These are phyloP conservation scores for Hirsutella rhossiliensis DNA, from an alignment of 2,329 filamentous ascomycete species.

Conservation along the genomic window DNA sequence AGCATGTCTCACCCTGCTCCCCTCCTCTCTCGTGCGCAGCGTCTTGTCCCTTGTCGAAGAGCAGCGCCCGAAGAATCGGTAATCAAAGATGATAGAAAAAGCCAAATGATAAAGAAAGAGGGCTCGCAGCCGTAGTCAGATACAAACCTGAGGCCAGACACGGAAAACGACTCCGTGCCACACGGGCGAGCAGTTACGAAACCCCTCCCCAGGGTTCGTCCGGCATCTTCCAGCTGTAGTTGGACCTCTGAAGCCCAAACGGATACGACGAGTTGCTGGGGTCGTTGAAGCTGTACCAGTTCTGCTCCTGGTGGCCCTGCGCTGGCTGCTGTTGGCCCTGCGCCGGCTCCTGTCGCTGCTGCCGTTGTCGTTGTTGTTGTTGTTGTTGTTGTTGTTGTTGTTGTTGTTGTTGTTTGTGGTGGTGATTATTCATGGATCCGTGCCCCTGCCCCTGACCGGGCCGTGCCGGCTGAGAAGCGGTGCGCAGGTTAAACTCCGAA, in stretches of 20 bases:
- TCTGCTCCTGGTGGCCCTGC: constrained; percentile 1
- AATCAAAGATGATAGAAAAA: neutral
- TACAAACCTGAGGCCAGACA: neutral
- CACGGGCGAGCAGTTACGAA: neutral
- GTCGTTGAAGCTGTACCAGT: constrained; percentile 4
- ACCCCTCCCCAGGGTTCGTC: constrained; percentile 9
- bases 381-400: neutral
- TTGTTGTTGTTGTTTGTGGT: neutral
- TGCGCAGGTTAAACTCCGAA: neutral
- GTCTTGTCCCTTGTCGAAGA: no score
- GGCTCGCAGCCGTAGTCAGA: no score
- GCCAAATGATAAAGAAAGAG: neutral
- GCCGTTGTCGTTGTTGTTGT: neutral
- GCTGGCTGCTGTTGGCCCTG: neutral
- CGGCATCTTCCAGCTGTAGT: constrained; percentile 12
- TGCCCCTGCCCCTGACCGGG: neutral
- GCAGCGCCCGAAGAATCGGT: no score
- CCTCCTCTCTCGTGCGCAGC: no score
- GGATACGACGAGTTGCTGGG: constrained; percentile 8
- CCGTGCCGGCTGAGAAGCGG: neutral
- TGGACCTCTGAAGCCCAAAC: constrained; percentile 9
- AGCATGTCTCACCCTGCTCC: no score
- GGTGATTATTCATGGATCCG: neutral
- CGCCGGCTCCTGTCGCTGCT: neutral
- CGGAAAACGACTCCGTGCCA: neutral